Evolutionary conservation across 345 rosid genomes (phyloP), one percentile per base, ranked within the genome.

Genomic region (Citrus maxima): DNA sequence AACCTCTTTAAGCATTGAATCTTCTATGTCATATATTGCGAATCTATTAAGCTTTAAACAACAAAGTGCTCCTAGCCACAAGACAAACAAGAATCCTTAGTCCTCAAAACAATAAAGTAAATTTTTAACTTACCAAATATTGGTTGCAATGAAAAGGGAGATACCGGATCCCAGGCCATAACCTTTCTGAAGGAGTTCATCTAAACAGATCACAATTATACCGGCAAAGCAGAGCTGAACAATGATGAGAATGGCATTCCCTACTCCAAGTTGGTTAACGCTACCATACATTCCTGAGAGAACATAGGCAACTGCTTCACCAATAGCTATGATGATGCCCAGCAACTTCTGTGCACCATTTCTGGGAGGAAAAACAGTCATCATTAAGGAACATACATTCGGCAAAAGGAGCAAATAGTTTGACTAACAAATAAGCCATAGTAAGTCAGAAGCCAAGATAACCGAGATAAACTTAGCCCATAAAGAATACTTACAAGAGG

Each of bases 91-190:
- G 37, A 46, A 3, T n/a, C 38, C 38, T 34, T 55, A 56, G 25
- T 2, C 30, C 38, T 30, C 30, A 22, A 32, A 18, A 56, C 64
- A 30, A 16, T 61, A 59, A 19, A 32, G 18, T 32, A 32, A 55
- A n/a, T 40, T 13, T 42, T 80, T 30, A 67, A 67, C 89, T 59
- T 77, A 89, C 97, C 97, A 92, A 86, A 92, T 92, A 59, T 92
- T 92, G 82, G 97, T 92, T 69, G 97, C 97, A 40, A 92, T 92
- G 95, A 92, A 92, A 84, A 92, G 95, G 73, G 97, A 92, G 62
- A 92, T 92, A 46, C 97, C 97, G 32, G 97, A 92, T 76, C 97
- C 96, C 24, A 92, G 85, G 46, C 97, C 97, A 56, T 92, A 92
- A 67, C 96, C 96, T 70, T 92, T 92, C 78, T 90, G 97, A 78